These are phyloP conservation scores for Sordariomycetes sp. DNA, from an alignment of 2,329 filamentous ascomycete genomes.

Conservation along the genomic window DNA sequence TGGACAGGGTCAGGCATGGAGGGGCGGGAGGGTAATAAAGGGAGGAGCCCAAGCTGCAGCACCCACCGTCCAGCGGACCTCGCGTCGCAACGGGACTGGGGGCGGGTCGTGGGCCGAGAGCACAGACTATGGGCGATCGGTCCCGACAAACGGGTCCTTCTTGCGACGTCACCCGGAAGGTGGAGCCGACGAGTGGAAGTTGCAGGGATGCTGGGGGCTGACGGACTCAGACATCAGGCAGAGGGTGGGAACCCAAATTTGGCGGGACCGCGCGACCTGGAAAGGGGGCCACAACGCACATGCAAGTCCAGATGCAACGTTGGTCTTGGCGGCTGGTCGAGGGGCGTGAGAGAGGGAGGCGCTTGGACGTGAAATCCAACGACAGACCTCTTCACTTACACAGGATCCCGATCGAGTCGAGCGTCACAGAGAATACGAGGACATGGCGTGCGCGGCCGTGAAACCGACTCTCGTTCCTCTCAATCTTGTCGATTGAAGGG, in stretches of 20 bases:
- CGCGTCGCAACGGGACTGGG: neutral
- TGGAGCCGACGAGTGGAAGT: neutral
- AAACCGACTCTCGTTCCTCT: neutral
- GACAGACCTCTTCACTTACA: neutral
- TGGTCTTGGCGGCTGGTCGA: neutral
- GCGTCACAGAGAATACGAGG: neutral
- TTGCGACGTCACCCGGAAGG: neutral
- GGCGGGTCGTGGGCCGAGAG: neutral
- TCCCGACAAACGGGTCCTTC: neutral
- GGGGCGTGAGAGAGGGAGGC: neutral
- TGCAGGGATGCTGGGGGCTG: neutral
- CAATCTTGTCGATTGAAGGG: neutral
- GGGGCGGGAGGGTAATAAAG: neutral
- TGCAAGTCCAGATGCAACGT: neutral
- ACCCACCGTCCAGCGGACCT: neutral
- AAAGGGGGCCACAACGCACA: neutral
- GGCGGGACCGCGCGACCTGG: neutral
- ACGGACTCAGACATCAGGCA: neutral
- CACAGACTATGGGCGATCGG: neutral
- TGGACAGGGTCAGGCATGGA: neutral
- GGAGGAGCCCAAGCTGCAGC: neutral
- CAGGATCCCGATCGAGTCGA: neutral
- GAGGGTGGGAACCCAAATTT: neutral
- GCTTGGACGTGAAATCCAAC: neutral
- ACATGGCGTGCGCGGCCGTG: neutral